Conservation (phyloP, 768 basidiomycete genomes). For the Hericium alpestre region DNA sequence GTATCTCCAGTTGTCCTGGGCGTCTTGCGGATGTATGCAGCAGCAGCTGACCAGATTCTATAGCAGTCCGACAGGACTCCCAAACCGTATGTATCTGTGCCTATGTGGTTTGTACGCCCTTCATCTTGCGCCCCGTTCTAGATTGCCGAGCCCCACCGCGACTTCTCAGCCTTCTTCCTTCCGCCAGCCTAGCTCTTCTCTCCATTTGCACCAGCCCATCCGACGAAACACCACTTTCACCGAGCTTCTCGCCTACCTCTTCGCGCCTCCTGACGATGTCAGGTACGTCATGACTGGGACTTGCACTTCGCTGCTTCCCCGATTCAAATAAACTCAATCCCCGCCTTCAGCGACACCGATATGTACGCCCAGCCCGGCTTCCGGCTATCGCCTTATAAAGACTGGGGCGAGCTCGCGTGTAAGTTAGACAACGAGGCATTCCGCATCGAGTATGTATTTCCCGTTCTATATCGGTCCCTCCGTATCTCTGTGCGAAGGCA, state of each 20-base stretch:
- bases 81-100: constrained; percentile 6
- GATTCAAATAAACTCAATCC: neutral
- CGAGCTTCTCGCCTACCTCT: constrained; percentile 61
- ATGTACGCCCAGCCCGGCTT: constrained; percentile 5
- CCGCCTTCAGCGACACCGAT: constrained; percentile 3
- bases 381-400: constrained; percentile 34
- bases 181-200: constrained; percentile 4
- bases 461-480: neutral
- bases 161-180: constrained; percentile 20
- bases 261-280: constrained; percentile 59
- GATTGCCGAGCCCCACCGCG: constrained; percentile 18
- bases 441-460: constrained; percentile 67
- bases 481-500: constrained; percentile 3
- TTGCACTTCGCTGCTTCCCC: neutral
- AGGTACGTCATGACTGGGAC: constrained; percentile 18
- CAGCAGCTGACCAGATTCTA: too few species aligned
- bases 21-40: too few species aligned
- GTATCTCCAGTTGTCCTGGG: too few species aligned
- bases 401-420: constrained; percentile 68
- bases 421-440: constrained; percentile 64
- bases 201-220: constrained; percentile 31
- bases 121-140: neutral
- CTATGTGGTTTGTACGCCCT: neutral
- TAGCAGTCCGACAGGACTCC: constrained; percentile 3
- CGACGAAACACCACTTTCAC: constrained; percentile 51